Base-by-base conservation (phyloP, 306 rosid species). In the Benincasa hispida region DNA sequence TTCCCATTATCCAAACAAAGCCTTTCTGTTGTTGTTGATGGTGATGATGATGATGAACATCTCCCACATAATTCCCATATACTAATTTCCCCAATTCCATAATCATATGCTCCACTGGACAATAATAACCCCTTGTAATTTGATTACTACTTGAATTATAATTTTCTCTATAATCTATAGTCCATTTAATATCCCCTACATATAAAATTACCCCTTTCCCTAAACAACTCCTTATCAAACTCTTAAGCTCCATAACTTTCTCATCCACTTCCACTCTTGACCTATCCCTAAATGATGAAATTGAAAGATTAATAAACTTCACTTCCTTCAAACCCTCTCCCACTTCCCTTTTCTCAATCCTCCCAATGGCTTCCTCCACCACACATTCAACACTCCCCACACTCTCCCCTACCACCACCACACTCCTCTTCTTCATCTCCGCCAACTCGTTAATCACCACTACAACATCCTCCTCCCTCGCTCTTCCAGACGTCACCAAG, bases 361-460 rank as follows among this genome's bases (percentile, higher is more conserved):
- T 91, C 3, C 82, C 89, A 89, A 84, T 92, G 76, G 87, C 92
- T 79, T 82, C 92, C 48, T 77, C 85, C 22, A 88, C 89, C 35
- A 92, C 89, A 22, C 89, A 86, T 35, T 90, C 98, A 70, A 88
- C 85, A 8, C 39, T 84, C 50, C 42, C 50, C 18, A 88, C 79
- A 82, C 88, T 87, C 90, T 95, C 98, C 39, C 99, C 99, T 21
- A 95, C 98, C n/a, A 95, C 73, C 81, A 92, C 98, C 42, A 82
- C 42, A 68, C 97, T 88, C 58, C 79, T 87, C 75, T 76, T 87
- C 74, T 81, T 85, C 68, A 65, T 81, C 77, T 78, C 87, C 81
- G 30, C 79, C 63, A 95, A 82, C 41, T 81, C 77, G 24, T 89
- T 91, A 5, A 92, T 76, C 10, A 95, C 92, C 24, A 85, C 83